Conservation (phyloP, 192 early-diverging fungal genomes). For the Thamnidium elegans region DNA sequence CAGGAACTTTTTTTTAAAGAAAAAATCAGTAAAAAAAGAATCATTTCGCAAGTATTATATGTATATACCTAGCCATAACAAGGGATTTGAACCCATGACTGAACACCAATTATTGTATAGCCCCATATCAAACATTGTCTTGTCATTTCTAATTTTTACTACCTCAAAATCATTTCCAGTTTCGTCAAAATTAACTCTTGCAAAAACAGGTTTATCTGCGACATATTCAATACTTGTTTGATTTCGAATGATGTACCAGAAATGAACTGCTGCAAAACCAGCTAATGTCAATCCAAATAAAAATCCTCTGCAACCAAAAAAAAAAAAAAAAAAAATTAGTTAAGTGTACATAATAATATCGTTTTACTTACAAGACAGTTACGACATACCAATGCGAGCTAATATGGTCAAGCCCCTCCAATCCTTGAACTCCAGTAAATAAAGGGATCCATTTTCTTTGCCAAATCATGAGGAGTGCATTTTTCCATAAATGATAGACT, state of each 20-base stretch:
- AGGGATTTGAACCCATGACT: constrained; percentile 37
- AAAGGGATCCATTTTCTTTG: constrained; percentile 9
- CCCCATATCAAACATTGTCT: constrained; percentile 16
- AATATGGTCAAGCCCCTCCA: constrained; percentile 10
- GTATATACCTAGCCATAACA: constrained; percentile 33
- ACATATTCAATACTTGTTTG: constrained; percentile 47
- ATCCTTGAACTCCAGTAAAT: background rate
- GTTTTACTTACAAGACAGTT: constrained; percentile 22
- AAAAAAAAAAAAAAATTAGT: constrained; percentile 3
- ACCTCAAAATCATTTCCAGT: constrained; percentile 32
- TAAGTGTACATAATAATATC: background rate
- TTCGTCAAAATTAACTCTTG: constrained; percentile 38
- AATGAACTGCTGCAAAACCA: constrained; percentile 40
- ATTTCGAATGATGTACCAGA: constrained; percentile 41
- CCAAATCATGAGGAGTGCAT: background rate
- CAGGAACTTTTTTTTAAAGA: background rate
- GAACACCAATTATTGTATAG: constrained; percentile 47
- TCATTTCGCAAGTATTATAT: no score
- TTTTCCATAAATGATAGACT: constrained; percentile 6
- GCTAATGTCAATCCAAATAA: constrained; percentile 41
- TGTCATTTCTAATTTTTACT: constrained; percentile 32
- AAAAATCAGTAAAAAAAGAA: background rate
- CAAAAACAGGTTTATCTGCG: constrained; percentile 23
- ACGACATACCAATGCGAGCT: constrained; percentile 23
- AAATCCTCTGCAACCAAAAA: constrained; percentile 25